Evolutionary conservation across 441 rosid genomes (phyloP).

Genomic region (Breynia disticha): DNA sequence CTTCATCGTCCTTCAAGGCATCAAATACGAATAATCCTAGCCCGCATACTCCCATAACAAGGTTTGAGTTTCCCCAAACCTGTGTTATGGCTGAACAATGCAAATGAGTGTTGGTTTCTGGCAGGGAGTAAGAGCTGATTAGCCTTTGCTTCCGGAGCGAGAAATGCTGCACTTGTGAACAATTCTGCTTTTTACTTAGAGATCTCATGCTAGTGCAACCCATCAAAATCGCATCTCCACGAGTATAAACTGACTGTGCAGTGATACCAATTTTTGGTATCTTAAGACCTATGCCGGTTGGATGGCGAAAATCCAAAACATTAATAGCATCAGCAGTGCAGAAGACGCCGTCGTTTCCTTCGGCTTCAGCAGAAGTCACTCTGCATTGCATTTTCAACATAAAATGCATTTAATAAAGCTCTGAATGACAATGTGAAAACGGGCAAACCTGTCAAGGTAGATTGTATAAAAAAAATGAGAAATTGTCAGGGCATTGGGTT

Average conservation of each 20-base stretch:
- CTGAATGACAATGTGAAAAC: background rate
- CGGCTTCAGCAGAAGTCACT: slow-evolving; percentile 76
- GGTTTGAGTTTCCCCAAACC: slow-evolving; percentile 91
- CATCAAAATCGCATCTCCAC: slow-evolving; percentile 65
- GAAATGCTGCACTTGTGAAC: slow-evolving; percentile 69
- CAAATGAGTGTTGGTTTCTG: slow-evolving; percentile 53
- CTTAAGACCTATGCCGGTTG: slow-evolving; percentile 83
- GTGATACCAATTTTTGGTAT: slow-evolving; percentile 60
- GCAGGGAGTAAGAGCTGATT: slow-evolving; percentile 47
- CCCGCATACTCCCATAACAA: slow-evolving; percentile 75
- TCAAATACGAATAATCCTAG: slow-evolving; percentile 69
- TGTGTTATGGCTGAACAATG: slow-evolving; percentile 72
- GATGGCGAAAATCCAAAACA: slow-evolving; percentile 78
- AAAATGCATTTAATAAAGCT: background rate
- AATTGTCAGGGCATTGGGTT: background rate
- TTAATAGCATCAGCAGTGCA: slow-evolving; percentile 78
- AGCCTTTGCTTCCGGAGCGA: slow-evolving; percentile 71
- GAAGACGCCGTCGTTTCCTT: slow-evolving; percentile 95
- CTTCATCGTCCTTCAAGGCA: slow-evolving; percentile 42
- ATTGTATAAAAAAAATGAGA: slow-evolving; percentile 3
- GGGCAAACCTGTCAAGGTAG: slow-evolving; percentile 7
- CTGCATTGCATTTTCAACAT: slow-evolving; percentile 31
- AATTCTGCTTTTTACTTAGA: slow-evolving; percentile 33
- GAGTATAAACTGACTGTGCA: slow-evolving; percentile 67
- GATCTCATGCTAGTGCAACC: slow-evolving; percentile 56